phyloP scores from a whole-genome alignment of 169 alveolate species.

The Cystoisospora suis region DNA sequence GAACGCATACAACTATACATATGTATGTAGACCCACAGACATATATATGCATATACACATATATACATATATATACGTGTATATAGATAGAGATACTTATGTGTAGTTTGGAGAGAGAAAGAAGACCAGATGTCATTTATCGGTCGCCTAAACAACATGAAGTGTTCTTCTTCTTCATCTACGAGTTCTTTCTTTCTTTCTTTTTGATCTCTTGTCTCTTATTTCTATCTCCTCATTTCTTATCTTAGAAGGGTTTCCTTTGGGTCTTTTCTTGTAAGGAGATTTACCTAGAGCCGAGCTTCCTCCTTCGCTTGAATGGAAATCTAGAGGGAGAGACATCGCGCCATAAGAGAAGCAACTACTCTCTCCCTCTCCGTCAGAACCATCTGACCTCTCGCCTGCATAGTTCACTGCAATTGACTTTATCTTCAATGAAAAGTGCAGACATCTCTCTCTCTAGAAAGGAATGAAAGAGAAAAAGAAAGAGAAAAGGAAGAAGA shows the following conservation, averaged over 20 bases:
- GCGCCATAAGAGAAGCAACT: slow-evolving; percentile 67
- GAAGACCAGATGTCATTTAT: no score
- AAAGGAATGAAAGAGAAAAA: neutral
- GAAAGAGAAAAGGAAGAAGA: neutral
- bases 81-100: neutral
- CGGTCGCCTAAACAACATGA: no score
- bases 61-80: neutral
- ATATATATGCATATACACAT: neutral
- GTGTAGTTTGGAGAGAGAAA: no score
- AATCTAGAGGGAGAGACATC: slow-evolving; percentile 73
- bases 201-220: no score
- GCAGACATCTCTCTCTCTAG: neutral
- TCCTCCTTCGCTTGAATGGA: slow-evolving; percentile 70
- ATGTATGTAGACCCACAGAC: neutral
- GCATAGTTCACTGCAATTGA: slow-evolving; percentile 23
- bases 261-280: no score
- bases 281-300: slow-evolving; percentile 64
- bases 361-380: slow-evolving; percentile 23
- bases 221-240: no score
- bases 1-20: neutral
- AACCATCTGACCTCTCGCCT: slow-evolving; percentile 23
- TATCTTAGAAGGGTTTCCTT: no score
- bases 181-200: no score
- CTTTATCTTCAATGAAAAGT: slow-evolving; percentile 12
- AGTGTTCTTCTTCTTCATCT: no score